phyloP scores from a whole-genome alignment of 352 stramenopile genomes.

The Phytophthora idaei region DNA sequence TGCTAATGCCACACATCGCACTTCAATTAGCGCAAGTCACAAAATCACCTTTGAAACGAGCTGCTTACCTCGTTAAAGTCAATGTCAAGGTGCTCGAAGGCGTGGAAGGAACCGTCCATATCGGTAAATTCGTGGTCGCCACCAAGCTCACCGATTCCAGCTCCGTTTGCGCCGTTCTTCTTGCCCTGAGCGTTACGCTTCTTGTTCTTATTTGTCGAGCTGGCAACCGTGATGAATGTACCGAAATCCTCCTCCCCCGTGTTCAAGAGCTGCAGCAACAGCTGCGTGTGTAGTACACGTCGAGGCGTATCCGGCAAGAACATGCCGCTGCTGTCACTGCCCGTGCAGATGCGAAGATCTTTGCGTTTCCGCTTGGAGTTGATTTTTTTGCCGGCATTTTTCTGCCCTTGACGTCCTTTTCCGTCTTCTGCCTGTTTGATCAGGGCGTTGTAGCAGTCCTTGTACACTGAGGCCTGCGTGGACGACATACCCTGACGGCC shows the following conservation, averaged over 20 bases:
- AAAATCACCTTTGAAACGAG: not conserved
- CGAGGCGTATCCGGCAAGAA: constrained; percentile 80
- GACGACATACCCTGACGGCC: constrained; percentile 50
- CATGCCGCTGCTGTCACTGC: constrained; percentile 60
- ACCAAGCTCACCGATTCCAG: constrained; percentile 14
- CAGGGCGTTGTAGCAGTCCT: constrained; percentile 78
- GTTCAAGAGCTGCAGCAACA: constrained; percentile 79
- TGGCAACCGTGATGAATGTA: constrained; percentile 35
- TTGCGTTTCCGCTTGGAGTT: constrained; percentile 85
- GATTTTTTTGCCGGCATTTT: constrained; percentile 56
- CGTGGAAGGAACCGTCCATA: constrained; percentile 71
- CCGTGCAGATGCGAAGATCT: constrained; percentile 81
- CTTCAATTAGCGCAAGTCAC: constrained; percentile 15
- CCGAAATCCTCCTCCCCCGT: constrained; percentile 51
- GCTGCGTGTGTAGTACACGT: constrained; percentile 77
- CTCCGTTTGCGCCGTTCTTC: constrained; percentile 19
- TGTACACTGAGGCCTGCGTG: constrained; percentile 71
- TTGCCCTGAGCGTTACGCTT: constrained; percentile 49
- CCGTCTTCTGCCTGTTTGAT: constrained; percentile 62
- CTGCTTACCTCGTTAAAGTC: constrained; percentile 79
- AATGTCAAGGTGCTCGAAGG: constrained; percentile 86
- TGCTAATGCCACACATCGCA: constrained; percentile 22
- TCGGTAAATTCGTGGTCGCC: constrained; percentile 48
- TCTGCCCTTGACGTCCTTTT: constrained; percentile 22
- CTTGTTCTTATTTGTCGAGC: constrained; percentile 62